Evolutionary conservation across 2,329 filamentous ascomycete species (phyloP).

Genomic region (Colletotrichum somersetense): DNA sequence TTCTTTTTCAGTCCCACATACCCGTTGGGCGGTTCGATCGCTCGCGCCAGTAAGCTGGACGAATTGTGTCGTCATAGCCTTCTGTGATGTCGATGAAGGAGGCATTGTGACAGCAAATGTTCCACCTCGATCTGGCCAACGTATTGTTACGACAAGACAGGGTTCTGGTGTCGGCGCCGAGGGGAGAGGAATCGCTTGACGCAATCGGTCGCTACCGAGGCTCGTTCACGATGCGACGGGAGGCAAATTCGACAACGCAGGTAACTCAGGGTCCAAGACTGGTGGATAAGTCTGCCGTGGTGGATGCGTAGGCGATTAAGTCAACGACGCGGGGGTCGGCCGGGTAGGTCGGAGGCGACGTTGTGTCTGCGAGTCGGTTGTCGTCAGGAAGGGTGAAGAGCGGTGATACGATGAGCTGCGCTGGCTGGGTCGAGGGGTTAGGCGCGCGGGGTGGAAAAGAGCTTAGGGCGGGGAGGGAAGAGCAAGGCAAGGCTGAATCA

Average conservation of each 20-base stretch:
- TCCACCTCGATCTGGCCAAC: constrained; percentile 7
- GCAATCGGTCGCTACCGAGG: constrained; percentile 18
- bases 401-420: constrained; percentile 4
- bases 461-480: constrained; percentile 11
- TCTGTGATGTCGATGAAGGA: constrained; percentile 55
- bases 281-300: background rate
- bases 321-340: constrained; percentile 6
- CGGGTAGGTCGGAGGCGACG: constrained; percentile 6
- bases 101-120: constrained; percentile 49
- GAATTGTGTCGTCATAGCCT: constrained; percentile 57
- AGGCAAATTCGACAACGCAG: background rate
- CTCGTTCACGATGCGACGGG: constrained; percentile 20
- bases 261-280: background rate
- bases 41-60: constrained; percentile 57
- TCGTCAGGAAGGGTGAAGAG: constrained; percentile 6
- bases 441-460: constrained; percentile 17
- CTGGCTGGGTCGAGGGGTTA: constrained; percentile 8
- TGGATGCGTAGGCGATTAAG: background rate
- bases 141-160: constrained; percentile 5
- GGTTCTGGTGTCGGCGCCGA: constrained; percentile 2
- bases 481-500: constrained; percentile 39
- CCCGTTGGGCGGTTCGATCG: constrained; percentile 59
- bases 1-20: constrained; percentile 50
- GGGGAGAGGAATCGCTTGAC: constrained; percentile 28
- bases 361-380: constrained; percentile 5